Percentiles rank a stretch among this genome's conserved stretches.
These are phyloP conservation scores for Aspergillus sp. DNA, from an alignment of 2,329 filamentous ascomycete genomes.

Conservation along the genomic window DNA sequence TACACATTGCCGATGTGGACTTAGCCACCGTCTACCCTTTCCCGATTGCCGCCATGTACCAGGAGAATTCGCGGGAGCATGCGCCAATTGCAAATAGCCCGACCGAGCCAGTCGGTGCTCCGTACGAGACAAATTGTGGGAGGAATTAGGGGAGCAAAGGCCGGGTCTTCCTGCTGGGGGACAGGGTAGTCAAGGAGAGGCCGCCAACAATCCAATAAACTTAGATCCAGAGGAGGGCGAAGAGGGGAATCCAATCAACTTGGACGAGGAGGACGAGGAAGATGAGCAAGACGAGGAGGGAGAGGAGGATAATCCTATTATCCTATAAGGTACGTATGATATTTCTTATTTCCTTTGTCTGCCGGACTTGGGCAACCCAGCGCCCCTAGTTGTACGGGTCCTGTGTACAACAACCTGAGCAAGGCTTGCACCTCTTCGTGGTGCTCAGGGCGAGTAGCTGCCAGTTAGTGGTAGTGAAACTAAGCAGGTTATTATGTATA, in stretches of 20 bases:
- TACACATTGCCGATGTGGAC: background rate
- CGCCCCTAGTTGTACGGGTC: background rate
- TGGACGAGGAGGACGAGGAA: background rate
- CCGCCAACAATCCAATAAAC: background rate
- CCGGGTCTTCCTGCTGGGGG: no score
- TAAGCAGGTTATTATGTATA: background rate
- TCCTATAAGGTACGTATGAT: background rate
- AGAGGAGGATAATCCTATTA: background rate
- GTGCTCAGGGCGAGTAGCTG: conserved; percentile 9
- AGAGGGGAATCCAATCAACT: conserved; percentile 8
- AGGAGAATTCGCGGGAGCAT: conserved; percentile 8
- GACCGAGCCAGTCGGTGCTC: background rate
- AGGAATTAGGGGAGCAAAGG: background rate
- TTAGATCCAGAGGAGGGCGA: background rate
- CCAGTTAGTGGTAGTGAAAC: conserved; percentile 7
- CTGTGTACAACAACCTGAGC: conserved; percentile 10
- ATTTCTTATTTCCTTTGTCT: background rate
- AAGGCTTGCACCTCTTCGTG: conserved; percentile 12
- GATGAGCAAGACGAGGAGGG: background rate
- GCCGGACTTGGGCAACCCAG: no score
- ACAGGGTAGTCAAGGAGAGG: no score
- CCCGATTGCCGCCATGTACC: conserved; percentile 5
- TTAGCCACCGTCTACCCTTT: background rate
- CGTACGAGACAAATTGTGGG: background rate
- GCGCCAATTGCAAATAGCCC: conserved; percentile 9